Base-by-base conservation (phyloP, 2,329 filamentous ascomycete genomes). In the Juglanconis oblonga region DNA sequence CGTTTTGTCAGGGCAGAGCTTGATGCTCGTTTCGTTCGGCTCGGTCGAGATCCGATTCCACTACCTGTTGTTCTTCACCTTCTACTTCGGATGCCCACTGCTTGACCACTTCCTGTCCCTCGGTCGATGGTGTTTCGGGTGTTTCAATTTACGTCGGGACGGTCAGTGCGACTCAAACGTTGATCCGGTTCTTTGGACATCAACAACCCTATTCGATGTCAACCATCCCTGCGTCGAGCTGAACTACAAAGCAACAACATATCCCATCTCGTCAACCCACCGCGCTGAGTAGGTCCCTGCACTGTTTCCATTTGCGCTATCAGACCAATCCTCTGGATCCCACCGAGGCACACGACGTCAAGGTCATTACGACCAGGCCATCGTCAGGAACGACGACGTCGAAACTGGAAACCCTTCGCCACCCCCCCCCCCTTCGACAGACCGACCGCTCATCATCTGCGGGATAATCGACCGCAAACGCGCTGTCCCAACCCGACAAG, bases 141-240 rank as follows among this genome's bases (percentile, higher is more conserved):
- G 73, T 75, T 74, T 76, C 71, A 72, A 73, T 71, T 68, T 66
- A 67, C 67, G 65, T 69, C 67, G 66, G 66, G 67, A 68, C 65
- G 67, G 70, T 73, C 71, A 71, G 70, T 73, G 70, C 72, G 67
- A 73, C 67, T 73, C 70, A 72, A 73, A 72, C 70, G 71, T 72
- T 71, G 72, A 74, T 76, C 73, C 69, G 68, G 67, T 67, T 63
- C 66, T 51, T 24, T 69, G 67, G 69, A 67, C 62, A 69, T 67
- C 68, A 66, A 67, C 70, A 65, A 68, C 70, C 68, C 63, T 64
- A 69, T 67, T 62, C 24, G 35, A 51, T 45, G 38, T 50, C 52
- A 14, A n/a, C n/a, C 44, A 58, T 60, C 51, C 55, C 51, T 62
- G 57, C 49, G 53, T 47, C 54, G 36, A 35, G 40, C 48, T 53